A percentile compares a stretch with the other conserved stretches of the same genome.
Conservation (phyloP, 2,329 filamentous ascomycete species). For the Dendryphion nanum region DNA sequence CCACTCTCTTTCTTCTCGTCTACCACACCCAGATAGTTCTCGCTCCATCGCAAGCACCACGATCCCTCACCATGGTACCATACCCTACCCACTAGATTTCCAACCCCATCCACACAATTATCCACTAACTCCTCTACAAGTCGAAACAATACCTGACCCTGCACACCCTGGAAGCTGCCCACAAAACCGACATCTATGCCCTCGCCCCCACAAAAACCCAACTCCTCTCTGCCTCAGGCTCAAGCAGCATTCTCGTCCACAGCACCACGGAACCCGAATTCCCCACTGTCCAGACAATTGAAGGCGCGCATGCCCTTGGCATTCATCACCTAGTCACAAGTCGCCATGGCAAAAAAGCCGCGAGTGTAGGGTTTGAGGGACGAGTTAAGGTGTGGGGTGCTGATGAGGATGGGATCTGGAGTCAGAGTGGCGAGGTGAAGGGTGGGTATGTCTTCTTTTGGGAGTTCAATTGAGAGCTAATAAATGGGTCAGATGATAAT, state of each 20-base stretch:
- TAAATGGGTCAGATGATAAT: constrained; percentile 45
- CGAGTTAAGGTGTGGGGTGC: constrained; percentile 81
- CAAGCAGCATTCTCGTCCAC: constrained; percentile 78
- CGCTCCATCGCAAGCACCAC: too few species aligned
- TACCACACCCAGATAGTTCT: too few species aligned
- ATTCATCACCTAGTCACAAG: constrained; percentile 83
- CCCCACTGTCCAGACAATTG: constrained; percentile 75
- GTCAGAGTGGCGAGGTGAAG: constrained; percentile 49
- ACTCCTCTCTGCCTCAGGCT: constrained; percentile 81
- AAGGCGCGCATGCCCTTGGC: constrained; percentile 79
- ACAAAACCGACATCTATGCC: constrained; percentile 81
- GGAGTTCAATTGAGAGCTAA: neutral
- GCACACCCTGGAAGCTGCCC: constrained; percentile 85
- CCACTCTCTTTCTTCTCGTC: too few species aligned
- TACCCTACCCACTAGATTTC: too few species aligned
- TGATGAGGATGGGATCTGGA: constrained; percentile 53
- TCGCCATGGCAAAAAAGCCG: constrained; percentile 67
- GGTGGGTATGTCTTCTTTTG: constrained; percentile 24
- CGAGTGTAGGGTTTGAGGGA: constrained; percentile 85
- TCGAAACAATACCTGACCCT: constrained; percentile 98
- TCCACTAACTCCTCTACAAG: constrained; percentile 50
- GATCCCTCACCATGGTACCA: too few species aligned
- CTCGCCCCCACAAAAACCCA: constrained; percentile 71
- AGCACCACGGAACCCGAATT: constrained; percentile 69
- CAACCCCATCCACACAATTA: too few species aligned